Evolutionary conservation across 202 grass and related monocot genomes (phyloP), one percentile per base, ranked within the genome.

Genomic region (Alloteropsis angusta): DNA sequence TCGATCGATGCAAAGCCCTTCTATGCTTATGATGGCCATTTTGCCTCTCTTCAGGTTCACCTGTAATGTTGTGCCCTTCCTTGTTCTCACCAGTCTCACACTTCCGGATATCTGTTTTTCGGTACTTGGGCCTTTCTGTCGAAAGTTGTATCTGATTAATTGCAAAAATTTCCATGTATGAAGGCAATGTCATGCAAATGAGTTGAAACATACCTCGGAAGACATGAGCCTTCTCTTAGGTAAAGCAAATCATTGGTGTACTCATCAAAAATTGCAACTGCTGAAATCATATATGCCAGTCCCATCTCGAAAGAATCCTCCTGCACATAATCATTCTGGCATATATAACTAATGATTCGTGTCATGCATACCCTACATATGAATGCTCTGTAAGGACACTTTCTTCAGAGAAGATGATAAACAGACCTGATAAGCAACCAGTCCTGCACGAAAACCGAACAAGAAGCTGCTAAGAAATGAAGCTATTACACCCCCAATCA

Each of bases 221-320:
- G 82, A 52, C 87, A 95, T 73, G 95, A 98, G 5, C 95, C 95
- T 81, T 98, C 95, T 91, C 92, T 90, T 46, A 98, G 74, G 73
- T 98, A 87, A 86, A 98, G 95, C 70, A 98, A 75, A 60, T 95
- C 92, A 84, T 98, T 98, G 12, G 85, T 93, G 71, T 98, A 95
- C 60, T 98, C 95, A 66, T 98, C 92, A 72, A 87, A 94, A 22
- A 91, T 60, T 76, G 92, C 89, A 84, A 98, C 36, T 32, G 89
- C 85, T 0, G 87, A 78, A 60, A 94, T 62, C 65, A 98, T 92
- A 79, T 92, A 94, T 46, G 95, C 85, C 66, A 98, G 65, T 7
- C 95, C 95, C 95, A 94, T 89, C 41, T 4, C 42, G 46, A 94
- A 63, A 50, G 92, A 98, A 80, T 73, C 78, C 79, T 98, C 89